Conservation (phyloP, 2,329 filamentous ascomycete species). For the Teratosphaeria epicoccoides region DNA sequence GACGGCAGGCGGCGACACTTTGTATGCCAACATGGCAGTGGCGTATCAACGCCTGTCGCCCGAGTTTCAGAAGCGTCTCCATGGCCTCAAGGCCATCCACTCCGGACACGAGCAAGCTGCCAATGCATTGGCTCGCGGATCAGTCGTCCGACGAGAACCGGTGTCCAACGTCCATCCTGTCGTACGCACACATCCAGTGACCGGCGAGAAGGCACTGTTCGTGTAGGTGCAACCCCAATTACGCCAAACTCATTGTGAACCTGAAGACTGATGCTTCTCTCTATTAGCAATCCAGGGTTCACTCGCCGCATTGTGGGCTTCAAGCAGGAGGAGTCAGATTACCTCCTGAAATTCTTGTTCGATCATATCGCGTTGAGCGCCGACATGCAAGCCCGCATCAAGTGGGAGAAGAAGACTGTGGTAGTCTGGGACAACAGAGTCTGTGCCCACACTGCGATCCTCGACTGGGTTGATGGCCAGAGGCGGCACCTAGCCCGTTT, state of each 20-base stretch:
- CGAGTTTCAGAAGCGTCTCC: constrained; percentile 66
- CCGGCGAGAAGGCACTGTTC: constrained; percentile 73
- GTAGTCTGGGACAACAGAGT: constrained; percentile 82
- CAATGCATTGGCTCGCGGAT: constrained; percentile 53
- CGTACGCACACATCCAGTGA: constrained; percentile 67
- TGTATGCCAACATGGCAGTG: constrained; percentile 58
- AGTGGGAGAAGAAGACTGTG: constrained; percentile 70
- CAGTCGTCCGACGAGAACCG: constrained; percentile 65
- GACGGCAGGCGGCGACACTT: constrained; percentile 67
- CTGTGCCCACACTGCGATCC: constrained; percentile 64
- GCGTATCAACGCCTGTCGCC: constrained; percentile 75
- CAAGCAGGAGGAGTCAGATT: constrained; percentile 79
- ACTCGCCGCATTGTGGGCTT: constrained; percentile 70
- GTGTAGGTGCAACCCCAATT: constrained; percentile 52
- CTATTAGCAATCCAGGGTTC: constrained; percentile 43
- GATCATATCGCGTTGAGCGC: constrained; percentile 62
- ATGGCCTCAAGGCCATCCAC: constrained; percentile 71
- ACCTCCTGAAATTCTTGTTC: constrained; percentile 64
- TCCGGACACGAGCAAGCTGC: constrained; percentile 71
- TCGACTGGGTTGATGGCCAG: constrained; percentile 73
- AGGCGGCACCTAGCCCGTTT: constrained; percentile 70
- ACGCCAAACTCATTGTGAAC: neutral
- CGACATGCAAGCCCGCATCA: constrained; percentile 63
- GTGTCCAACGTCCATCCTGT: constrained; percentile 66
- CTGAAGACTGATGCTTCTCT: neutral